These are phyloP conservation scores for Lentithecium fluviatile DNA, from an alignment of 495 filamentous ascomycete genomes.

Conservation along the genomic window DNA sequence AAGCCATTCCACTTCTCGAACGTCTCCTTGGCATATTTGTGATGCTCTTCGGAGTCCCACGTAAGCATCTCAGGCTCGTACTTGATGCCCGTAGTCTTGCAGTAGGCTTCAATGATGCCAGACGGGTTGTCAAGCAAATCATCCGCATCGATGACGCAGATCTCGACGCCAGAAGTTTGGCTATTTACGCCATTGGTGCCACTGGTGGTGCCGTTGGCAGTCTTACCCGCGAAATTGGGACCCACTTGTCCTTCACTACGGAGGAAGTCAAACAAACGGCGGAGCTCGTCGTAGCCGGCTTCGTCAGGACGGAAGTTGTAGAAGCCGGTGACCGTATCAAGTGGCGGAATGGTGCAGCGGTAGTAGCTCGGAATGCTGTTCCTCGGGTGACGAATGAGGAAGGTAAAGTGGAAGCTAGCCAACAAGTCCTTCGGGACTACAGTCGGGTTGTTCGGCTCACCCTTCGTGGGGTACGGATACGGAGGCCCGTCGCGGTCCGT, in stretches of 20 bases:
- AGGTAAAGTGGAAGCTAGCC: slow-evolving; percentile 84
- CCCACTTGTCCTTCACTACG: slow-evolving; percentile 60
- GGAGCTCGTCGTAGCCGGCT: slow-evolving; percentile 86
- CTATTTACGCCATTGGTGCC: slow-evolving; percentile 40
- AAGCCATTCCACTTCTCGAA: slow-evolving; percentile 98
- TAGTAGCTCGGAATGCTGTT: slow-evolving; percentile 86
- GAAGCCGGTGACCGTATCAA: slow-evolving; percentile 79
- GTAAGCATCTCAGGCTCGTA: slow-evolving; percentile 72
- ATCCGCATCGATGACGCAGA: slow-evolving; percentile 93
- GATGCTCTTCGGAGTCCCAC: slow-evolving; percentile 74
- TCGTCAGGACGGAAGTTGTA: slow-evolving; percentile 78
- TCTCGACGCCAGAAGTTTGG: slow-evolving; percentile 48
- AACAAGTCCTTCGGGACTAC: slow-evolving; percentile 71
- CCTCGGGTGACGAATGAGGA: slow-evolving; percentile 91
- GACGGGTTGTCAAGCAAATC: slow-evolving; percentile 83
- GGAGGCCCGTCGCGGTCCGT: slow-evolving; percentile 40
- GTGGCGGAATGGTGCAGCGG: slow-evolving; percentile 90
- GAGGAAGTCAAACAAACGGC: slow-evolving; percentile 81
- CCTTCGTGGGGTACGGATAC: slow-evolving; percentile 57
- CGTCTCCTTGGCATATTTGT: slow-evolving; percentile 58
- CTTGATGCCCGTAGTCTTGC: slow-evolving; percentile 69
- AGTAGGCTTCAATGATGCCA: slow-evolving; percentile 71
- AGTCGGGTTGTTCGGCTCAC: slow-evolving; percentile 72
- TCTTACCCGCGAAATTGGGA: slow-evolving; percentile 55
- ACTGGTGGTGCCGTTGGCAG: slow-evolving; percentile 26